Evolutionary conservation across 768 basidiomycete genomes (phyloP).

Genomic region (Psilocybe cyanescens): DNA sequence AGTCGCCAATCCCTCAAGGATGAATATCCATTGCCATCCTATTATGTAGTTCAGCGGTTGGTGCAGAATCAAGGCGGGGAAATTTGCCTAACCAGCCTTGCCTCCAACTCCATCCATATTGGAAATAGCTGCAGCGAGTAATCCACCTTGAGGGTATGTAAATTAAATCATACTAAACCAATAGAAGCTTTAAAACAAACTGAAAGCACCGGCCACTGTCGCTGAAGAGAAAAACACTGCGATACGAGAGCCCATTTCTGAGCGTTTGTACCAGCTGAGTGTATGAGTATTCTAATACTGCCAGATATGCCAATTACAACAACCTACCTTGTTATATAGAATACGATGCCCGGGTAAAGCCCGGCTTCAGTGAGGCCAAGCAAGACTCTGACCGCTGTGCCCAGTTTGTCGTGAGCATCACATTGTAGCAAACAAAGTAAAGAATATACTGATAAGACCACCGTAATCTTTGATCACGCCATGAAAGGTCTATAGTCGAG

Average conservation of each 20-base stretch:
- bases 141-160: constrained; percentile 47
- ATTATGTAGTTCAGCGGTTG: neutral
- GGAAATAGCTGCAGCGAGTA: constrained; percentile 66
- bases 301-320: neutral
- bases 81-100: constrained; percentile 46
- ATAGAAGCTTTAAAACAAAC: constrained; percentile 35
- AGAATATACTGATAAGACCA: constrained; percentile 55
- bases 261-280: constrained; percentile 77
- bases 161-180: neutral
- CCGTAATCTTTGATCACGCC: constrained; percentile 64
- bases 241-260: constrained; percentile 72
- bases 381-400: constrained; percentile 58
- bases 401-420: neutral
- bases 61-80: neutral
- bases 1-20: constrained; percentile 74
- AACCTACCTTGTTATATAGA: constrained; percentile 61
- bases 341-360: constrained; percentile 60
- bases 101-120: constrained; percentile 75
- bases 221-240: constrained; percentile 83
- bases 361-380: constrained; percentile 69
- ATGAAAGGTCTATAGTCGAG: constrained; percentile 55
- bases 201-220: constrained; percentile 78
- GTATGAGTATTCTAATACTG: neutral
- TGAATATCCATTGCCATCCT: constrained; percentile 76
- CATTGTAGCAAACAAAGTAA: neutral